Base-by-base conservation (phyloP, 352 stramenopile species). In the Globisporangium iwayamae region DNA sequence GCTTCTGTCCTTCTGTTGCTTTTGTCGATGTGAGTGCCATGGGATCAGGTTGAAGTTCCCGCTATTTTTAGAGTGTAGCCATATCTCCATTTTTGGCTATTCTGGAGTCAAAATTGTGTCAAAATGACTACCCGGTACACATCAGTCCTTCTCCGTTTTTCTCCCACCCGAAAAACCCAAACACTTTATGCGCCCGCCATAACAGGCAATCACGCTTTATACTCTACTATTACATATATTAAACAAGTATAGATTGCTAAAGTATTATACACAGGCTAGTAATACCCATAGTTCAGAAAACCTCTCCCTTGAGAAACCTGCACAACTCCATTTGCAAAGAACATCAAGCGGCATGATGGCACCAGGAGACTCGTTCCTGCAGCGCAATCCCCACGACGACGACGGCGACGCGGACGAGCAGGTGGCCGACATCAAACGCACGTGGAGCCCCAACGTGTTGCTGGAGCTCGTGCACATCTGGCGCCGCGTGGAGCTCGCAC, bases 381-480 rank as follows among this genome's bases (percentile, higher is more conserved):
- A 38, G 22, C 22, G 28, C 22, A 20, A 53, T 34, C 8, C 46
- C 8, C 36, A 14, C 22, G 65, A 56, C 34, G 67, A 78, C 38
- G 32, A 36, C 6, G 67, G 36, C 10, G 72, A 83, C 8, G 68
- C 9, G 10, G 71, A 82, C 45, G 75, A 84, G 48, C 52, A 52
- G 20, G 56, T 81, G 50, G 73, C 64, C 2, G 80, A 89, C 46
- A 74, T 30, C 46, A 70, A 71, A 11, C 78, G 80, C 68, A 87
- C 82, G 58, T 90, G 81, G 81, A 79, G 68, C 47, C 32, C 74
- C 0, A 73, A 75, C 30, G 73, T 88, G 55, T 69, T 84, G 60
- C 73, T 88, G 62, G 65, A 76, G 66, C 75, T 90, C 16, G 78
- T 79, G 54, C 68, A 75, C 46, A 85, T 82, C 60, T 90, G 79